Percentiles rank a stretch among this genome's conserved stretches.
Conservation (phyloP, 2,329 filamentous ascomycete genomes). For the Falciphora oryzae region DNA sequence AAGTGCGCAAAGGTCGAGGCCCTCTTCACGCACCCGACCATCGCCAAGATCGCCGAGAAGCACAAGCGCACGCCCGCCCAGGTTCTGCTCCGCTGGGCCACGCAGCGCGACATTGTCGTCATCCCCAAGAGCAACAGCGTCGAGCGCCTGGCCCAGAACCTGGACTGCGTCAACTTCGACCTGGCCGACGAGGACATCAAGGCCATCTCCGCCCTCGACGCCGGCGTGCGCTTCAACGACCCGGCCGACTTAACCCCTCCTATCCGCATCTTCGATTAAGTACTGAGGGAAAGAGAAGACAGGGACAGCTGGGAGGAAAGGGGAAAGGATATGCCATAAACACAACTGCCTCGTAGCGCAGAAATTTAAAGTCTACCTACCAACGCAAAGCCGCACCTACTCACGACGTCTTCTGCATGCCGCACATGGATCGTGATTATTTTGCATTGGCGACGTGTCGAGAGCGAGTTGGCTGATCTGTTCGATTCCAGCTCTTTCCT, state of each 20-base stretch:
- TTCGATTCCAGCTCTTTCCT: too few species aligned
- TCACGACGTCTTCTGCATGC: too few species aligned
- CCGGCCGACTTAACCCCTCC: constrained; percentile 25
- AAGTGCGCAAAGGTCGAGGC: constrained; percentile 47
- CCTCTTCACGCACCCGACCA: constrained; percentile 31
- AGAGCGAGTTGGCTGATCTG: too few species aligned
- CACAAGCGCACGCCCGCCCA: constrained; percentile 69
- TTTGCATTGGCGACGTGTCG: too few species aligned
- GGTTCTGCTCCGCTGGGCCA: constrained; percentile 80
- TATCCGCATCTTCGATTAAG: constrained; percentile 14
- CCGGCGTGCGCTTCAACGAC: constrained; percentile 54
- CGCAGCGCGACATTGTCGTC: constrained; percentile 72
- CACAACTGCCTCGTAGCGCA: too few species aligned
- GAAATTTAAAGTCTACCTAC: too few species aligned
- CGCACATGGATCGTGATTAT: too few species aligned
- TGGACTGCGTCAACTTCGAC: constrained; percentile 51
- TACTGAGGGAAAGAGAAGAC: background rate
- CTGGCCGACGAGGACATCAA: constrained; percentile 48
- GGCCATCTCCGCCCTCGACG: constrained; percentile 46
- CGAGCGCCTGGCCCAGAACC: constrained; percentile 43
- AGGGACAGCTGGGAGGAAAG: too few species aligned
- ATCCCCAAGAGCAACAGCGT: constrained; percentile 64
- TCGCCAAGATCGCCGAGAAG: constrained; percentile 62
- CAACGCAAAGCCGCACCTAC: too few species aligned
- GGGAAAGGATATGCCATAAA: background rate